These are phyloP conservation scores for Pseudogymnoascus sp. DNA, from an alignment of 2,329 filamentous ascomycete genomes.

Conservation along the genomic window DNA sequence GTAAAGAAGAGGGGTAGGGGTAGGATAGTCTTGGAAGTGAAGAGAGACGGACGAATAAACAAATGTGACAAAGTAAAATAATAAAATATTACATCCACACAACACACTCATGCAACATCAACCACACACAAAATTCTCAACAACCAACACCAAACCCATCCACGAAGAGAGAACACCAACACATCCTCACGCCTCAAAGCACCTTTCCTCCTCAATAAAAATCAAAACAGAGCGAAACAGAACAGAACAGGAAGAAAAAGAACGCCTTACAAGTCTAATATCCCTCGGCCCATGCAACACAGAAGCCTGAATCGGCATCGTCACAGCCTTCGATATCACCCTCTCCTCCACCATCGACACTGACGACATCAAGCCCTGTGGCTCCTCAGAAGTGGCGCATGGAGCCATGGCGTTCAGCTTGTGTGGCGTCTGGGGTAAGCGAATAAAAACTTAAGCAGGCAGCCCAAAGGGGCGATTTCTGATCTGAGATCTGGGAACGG, in stretches of 20 bases:
- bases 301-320: constrained; percentile 38
- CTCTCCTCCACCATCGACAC: constrained; percentile 16
- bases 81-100: constrained; percentile 23
- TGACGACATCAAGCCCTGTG: constrained; percentile 31
- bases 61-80: not conserved
- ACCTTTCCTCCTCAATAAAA: constrained; percentile 14
- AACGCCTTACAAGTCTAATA: constrained; percentile 42
- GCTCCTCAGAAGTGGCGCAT: constrained; percentile 1
- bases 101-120: constrained; percentile 54
- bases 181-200: not conserved
- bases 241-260: not conserved
- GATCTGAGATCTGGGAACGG: not conserved
- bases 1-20: constrained; percentile 37
- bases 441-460: not conserved
- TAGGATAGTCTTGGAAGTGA: constrained; percentile 53
- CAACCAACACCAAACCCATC: not conserved
- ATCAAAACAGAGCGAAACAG: not conserved
- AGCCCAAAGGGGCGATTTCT: constrained; percentile 3
- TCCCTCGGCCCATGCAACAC: constrained; percentile 50
- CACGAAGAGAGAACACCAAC: not conserved
- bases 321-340: not conserved
- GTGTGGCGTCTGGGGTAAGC: not conserved
- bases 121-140: not conserved
- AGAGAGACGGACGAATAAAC: constrained; percentile 47
- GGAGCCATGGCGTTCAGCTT: not conserved